phyloP scores from a whole-genome alignment of 2,329 filamentous ascomycete species.

The Colletotrichum sp. region DNA sequence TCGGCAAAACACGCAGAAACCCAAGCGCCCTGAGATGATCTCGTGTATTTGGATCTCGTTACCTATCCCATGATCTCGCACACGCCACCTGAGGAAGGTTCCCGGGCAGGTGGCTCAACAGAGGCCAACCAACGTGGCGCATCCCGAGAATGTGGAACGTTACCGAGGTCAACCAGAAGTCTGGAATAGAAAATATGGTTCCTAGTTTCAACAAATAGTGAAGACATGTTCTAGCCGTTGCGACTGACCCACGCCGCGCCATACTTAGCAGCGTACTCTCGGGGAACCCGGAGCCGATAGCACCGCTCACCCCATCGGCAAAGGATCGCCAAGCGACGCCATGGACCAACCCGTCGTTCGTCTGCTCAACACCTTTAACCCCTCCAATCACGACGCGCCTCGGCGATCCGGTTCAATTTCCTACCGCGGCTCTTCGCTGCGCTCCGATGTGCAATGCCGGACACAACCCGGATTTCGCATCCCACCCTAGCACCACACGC shows the following conservation, averaged over 20 bases:
- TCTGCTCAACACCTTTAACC: not conserved
- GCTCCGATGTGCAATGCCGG: not conserved
- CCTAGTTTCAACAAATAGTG: not conserved
- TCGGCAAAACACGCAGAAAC: not conserved
- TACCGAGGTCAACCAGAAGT: not conserved
- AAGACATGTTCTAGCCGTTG: not conserved
- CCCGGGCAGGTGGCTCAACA: not conserved
- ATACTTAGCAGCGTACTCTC: not conserved
- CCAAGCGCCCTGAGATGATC: not conserved
- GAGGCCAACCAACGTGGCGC: not conserved
- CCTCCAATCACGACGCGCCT: conserved; percentile 12
- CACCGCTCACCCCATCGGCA: not conserved
- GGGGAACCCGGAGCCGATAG: conserved; percentile 11
- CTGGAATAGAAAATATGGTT: not conserved
- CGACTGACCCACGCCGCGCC: not conserved
- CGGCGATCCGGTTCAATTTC: conserved; percentile 9
- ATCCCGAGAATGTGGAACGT: not conserved
- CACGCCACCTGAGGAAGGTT: too few species aligned
- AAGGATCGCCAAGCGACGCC: not conserved
- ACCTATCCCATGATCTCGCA: not conserved
- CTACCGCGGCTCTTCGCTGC: not conserved
- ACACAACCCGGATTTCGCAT: not conserved
- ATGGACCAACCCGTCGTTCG: not conserved
- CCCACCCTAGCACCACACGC: not conserved
- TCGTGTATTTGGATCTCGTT: not conserved